These are phyloP conservation scores for Podospora appendiculata DNA, from an alignment of 495 filamentous ascomycete species.

Conservation along the genomic window DNA sequence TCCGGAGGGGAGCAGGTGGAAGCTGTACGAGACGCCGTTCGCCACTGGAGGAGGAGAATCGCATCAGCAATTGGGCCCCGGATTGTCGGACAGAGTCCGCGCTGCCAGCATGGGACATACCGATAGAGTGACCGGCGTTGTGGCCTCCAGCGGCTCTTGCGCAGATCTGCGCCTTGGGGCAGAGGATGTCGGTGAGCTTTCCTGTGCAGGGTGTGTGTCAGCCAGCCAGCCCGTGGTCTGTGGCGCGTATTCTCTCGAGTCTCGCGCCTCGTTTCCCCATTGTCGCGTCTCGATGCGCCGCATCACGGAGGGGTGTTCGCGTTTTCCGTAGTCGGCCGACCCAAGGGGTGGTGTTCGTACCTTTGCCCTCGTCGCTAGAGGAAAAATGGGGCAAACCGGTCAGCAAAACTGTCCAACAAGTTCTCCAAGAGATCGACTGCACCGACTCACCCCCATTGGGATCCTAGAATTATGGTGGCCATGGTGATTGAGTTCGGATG, in stretches of 20 bases:
- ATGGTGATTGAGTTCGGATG: neutral
- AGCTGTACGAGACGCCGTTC: conserved; percentile 36
- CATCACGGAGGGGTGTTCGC: neutral
- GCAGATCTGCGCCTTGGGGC: conserved; percentile 30
- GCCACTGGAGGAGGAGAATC: conserved; percentile 14
- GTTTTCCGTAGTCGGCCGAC: neutral
- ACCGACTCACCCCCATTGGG: conserved; percentile 9
- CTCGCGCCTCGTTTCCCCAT: conserved; percentile 27
- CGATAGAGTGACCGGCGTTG: conserved; percentile 51
- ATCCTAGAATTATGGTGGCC: conserved; percentile 13
- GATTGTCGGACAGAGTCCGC: conserved; percentile 37
- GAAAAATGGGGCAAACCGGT: no score
- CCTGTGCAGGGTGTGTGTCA: conserved; percentile 17
- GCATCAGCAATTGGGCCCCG: neutral
- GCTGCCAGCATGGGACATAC: conserved; percentile 30
- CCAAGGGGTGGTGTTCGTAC: conserved; percentile 24
- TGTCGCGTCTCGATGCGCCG: conserved; percentile 44
- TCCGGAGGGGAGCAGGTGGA: conserved; percentile 60
- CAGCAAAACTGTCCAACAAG: no score
- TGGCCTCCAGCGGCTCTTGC: conserved; percentile 28
- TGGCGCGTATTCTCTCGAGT: no score
- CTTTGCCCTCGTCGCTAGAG: conserved; percentile 70
- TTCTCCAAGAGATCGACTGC: no score
- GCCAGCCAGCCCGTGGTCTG: no score
- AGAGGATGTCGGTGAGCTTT: conserved; percentile 32